Percentiles rank a stretch among this genome's conserved stretches.
Conservation (phyloP, 176 grass and related monocot species). For the Rhynchospora breviuscula region DNA sequence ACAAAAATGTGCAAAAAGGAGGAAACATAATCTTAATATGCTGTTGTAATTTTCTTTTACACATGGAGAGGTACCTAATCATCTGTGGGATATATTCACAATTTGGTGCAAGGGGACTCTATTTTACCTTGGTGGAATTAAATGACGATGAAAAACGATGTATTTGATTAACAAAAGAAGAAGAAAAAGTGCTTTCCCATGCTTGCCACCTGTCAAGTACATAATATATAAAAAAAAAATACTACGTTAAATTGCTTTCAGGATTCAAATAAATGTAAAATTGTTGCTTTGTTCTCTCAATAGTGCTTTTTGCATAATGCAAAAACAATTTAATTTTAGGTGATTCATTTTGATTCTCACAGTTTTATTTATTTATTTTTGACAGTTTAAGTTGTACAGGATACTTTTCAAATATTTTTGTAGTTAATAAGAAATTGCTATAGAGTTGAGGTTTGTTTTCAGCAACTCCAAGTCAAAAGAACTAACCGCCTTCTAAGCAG, state of each 20-base stretch:
- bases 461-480: not conserved
- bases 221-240: constrained; percentile 1
- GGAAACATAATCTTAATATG: not conserved
- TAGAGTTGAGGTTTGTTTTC: not conserved
- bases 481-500: constrained; percentile 75
- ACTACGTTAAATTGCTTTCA: not conserved
- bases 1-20: constrained; percentile 9
- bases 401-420: not conserved
- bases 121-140: constrained; percentile 66
- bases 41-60: not conserved
- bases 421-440: not conserved
- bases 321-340: too few relatives aligned
- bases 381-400: not conserved
- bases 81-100: not conserved
- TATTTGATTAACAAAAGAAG: constrained; percentile 50
- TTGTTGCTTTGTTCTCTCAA: not conserved
- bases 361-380: too few relatives aligned
- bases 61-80: not conserved
- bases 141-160: constrained; percentile 53
- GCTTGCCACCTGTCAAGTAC: constrained; percentile 61
- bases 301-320: not conserved
- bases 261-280: not conserved
- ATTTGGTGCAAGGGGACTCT: not conserved
- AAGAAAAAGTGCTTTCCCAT: constrained; percentile 49
- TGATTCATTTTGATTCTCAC: too few relatives aligned